phyloP scores from a whole-genome alignment of 2,329 filamentous ascomycete genomes.

The Aspergillus niger region DNA sequence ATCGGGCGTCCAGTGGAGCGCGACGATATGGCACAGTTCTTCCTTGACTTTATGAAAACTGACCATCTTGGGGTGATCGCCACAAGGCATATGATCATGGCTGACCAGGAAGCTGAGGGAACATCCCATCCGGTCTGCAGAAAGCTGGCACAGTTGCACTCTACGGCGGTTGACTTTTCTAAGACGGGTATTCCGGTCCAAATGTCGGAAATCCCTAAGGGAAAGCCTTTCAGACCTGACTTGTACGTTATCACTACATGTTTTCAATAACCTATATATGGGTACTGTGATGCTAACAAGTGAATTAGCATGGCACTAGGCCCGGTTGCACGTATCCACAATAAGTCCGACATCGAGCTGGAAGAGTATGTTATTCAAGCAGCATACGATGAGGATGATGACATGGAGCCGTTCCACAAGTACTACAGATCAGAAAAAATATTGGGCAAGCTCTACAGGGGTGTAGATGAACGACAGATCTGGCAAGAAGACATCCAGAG shows the following conservation, averaged over 20 bases:
- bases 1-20: constrained; percentile 62
- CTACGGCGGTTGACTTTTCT: constrained; percentile 73
- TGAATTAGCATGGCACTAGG: constrained; percentile 27
- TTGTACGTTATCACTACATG: constrained; percentile 49
- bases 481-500: constrained; percentile 22
- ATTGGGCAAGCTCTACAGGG: constrained; percentile 70
- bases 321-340: constrained; percentile 26
- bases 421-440: constrained; percentile 71
- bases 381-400: constrained; percentile 48
- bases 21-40: constrained; percentile 76
- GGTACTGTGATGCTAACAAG: background rate
- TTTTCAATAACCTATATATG: too few relatives aligned
- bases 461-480: constrained; percentile 71
- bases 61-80: constrained; percentile 69
- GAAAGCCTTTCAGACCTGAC: constrained; percentile 51
- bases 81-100: constrained; percentile 63
- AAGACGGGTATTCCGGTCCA: constrained; percentile 68
- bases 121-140: constrained; percentile 56
- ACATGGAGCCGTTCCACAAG: constrained; percentile 47
- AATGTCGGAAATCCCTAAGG: constrained; percentile 47
- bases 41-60: constrained; percentile 73
- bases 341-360: constrained; percentile 45
- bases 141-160: constrained; percentile 64
- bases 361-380: constrained; percentile 53
- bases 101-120: constrained; percentile 59